A percentile compares a stretch with the other conserved stretches of the same genome.
These are phyloP conservation scores for Zasmidium cellare DNA, from an alignment of 2,329 filamentous ascomycete species.

Conservation along the genomic window DNA sequence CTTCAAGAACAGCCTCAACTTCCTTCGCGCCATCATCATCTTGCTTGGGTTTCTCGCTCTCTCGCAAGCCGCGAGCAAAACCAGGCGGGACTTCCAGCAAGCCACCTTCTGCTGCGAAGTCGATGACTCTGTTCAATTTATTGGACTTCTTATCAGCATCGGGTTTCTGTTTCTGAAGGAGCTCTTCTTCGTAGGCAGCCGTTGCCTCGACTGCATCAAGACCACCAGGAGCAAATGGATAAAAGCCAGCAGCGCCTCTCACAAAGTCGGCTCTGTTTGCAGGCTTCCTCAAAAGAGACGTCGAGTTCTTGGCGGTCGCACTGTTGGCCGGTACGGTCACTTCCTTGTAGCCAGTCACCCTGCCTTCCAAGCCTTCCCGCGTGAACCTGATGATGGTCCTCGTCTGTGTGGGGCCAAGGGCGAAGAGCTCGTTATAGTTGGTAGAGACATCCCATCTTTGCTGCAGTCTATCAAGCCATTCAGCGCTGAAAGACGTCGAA, in stretches of 20 bases:
- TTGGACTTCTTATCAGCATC: slow-evolving; percentile 40
- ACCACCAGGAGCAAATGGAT: slow-evolving; percentile 89
- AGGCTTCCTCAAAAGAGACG: slow-evolving; percentile 81
- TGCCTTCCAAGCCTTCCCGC: slow-evolving; percentile 85
- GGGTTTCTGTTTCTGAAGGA: slow-evolving; percentile 50
- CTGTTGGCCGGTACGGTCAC: slow-evolving; percentile 88
- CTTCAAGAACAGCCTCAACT: slow-evolving; percentile 64
- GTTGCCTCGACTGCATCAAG: slow-evolving; percentile 83
- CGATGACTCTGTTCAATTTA: slow-evolving; percentile 80
- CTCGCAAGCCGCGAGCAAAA: slow-evolving; percentile 73
- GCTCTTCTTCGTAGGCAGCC: slow-evolving; percentile 78
- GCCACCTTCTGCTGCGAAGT: slow-evolving; percentile 73
- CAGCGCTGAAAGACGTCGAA: slow-evolving; percentile 72
- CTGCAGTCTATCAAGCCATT: slow-evolving; percentile 88
- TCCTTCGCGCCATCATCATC: slow-evolving; percentile 62
- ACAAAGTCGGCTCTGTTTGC: slow-evolving; percentile 88
- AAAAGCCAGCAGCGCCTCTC: slow-evolving; percentile 86
- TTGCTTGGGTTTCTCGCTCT: slow-evolving; percentile 60
- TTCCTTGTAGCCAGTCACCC: slow-evolving; percentile 90
- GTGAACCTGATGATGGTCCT: slow-evolving; percentile 93
- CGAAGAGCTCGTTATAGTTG: slow-evolving; percentile 81
- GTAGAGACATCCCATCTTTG: slow-evolving; percentile 82
- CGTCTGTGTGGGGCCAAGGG: slow-evolving; percentile 85
- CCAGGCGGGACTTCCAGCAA: slow-evolving; percentile 82
- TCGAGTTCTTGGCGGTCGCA: slow-evolving; percentile 92